Evolutionary conservation across 208 protist species (phyloP).

Genomic region (Trypanosoma melophagium): DNA sequence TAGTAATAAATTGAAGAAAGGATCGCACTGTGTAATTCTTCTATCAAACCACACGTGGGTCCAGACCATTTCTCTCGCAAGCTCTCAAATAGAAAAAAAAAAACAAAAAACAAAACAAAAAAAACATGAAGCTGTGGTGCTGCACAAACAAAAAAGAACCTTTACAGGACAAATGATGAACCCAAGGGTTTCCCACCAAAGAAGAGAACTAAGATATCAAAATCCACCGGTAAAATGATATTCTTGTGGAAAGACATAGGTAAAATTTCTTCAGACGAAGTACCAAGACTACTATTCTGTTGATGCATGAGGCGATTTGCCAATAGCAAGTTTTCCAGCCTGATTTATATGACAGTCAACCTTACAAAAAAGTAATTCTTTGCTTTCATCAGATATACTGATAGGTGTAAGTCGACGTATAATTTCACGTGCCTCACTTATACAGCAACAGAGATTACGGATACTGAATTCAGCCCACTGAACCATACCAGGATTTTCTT

Average conservation of each 20-base stretch:
- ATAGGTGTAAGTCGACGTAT: conserved; percentile 56
- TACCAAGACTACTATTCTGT: conserved; percentile 2
- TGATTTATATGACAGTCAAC: conserved; percentile 41
- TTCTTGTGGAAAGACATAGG: too few species aligned
- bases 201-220: too few species aligned
- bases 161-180: neutral
- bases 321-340: conserved; percentile 33
- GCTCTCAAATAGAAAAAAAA: too few species aligned
- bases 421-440: conserved; percentile 50
- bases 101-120: conserved; percentile 20
- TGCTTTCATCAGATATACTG: conserved; percentile 48
- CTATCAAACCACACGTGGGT: too few species aligned
- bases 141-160: neutral
- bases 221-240: too few species aligned
- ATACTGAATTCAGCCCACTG: conserved; percentile 90
- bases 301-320: conserved; percentile 3
- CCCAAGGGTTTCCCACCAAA: too few species aligned
- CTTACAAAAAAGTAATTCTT: conserved; percentile 41
- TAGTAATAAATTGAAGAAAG: too few species aligned
- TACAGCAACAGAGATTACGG: conserved; percentile 75
- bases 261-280: too few species aligned
- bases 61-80: too few species aligned
- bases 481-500: conserved; percentile 87
- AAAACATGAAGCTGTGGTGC: conserved; percentile 13
- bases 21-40: too few species aligned